Percentiles rank a stretch among this genome's conserved stretches.
Conservation (phyloP, 2,329 filamentous ascomycete species). For the Fusarium tanahbumbuense region DNA sequence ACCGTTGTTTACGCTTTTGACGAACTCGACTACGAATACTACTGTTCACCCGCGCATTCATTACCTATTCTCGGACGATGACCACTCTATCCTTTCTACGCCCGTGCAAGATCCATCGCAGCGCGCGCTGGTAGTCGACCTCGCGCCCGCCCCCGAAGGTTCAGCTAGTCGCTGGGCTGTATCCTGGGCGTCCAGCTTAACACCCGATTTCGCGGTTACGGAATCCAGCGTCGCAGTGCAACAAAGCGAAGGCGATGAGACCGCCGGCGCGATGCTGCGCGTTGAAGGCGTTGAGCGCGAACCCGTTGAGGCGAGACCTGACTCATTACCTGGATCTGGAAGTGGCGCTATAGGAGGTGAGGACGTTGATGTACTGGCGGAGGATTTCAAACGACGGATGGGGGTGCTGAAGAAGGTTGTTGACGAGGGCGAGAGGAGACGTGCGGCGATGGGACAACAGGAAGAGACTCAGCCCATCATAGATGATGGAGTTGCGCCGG, state of each 20-base stretch:
- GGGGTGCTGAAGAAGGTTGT: constrained; percentile 64
- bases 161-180: constrained; percentile 64
- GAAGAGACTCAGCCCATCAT: constrained; percentile 10
- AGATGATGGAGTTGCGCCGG: constrained; percentile 24
- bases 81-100: constrained; percentile 79
- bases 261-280: constrained; percentile 48
- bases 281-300: constrained; percentile 56
- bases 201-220: constrained; percentile 75
- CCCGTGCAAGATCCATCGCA: constrained; percentile 57
- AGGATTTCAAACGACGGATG: constrained; percentile 70
- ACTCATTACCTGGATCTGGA: constrained; percentile 46
- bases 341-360: constrained; percentile 53
- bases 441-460: constrained; percentile 47
- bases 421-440: constrained; percentile 61
- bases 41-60: constrained; percentile 87
- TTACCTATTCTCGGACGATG: constrained; percentile 95
- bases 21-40: constrained; percentile 77
- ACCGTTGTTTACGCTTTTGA: constrained; percentile 87
- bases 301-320: constrained; percentile 45
- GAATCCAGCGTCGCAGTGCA: constrained; percentile 57
- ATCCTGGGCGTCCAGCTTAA: constrained; percentile 76
- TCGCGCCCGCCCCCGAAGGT: constrained; percentile 54
- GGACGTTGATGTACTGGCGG: constrained; percentile 63
- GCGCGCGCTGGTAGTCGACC: constrained; percentile 67
- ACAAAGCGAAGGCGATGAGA: constrained; percentile 53